These are phyloP conservation scores for Theobroma grandiflorum DNA, from an alignment of 441 rosid genomes.

Conservation along the genomic window DNA sequence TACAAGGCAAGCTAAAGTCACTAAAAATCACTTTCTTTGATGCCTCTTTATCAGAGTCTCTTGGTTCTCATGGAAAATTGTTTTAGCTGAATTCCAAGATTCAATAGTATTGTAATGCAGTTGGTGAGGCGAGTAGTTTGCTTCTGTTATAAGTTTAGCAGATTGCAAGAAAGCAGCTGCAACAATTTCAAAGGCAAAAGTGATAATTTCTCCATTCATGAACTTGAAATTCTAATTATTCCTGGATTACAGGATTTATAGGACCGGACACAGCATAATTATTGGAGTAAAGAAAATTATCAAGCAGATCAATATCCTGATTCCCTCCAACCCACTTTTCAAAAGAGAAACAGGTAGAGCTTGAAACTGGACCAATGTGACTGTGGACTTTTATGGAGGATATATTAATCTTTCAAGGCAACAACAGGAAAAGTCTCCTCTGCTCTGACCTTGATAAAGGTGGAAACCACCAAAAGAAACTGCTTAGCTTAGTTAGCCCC, in stretches of 20 bases:
- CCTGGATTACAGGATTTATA: neutral
- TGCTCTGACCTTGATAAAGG: neutral
- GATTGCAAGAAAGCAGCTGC: constrained; percentile 10
- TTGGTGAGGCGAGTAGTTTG: constrained; percentile 8
- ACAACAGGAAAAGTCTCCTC: neutral
- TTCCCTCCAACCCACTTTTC: constrained; percentile 19
- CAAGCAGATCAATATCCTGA: constrained; percentile 10
- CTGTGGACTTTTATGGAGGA: neutral
- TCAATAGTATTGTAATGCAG: constrained; percentile 16
- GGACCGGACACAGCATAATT: neutral
- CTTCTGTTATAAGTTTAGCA: constrained; percentile 25
- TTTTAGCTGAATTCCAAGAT: constrained; percentile 14
- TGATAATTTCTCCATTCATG: constrained; percentile 5
- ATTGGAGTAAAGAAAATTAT: neutral
- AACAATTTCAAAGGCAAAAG: constrained; percentile 13
- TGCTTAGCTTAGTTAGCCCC: neutral
- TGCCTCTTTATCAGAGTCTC: constrained; percentile 2
- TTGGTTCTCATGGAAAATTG: constrained; percentile 12
- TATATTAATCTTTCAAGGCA: neutral
- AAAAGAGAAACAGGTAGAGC: constrained; percentile 6
- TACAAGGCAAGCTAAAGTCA: neutral
- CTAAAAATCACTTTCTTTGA: constrained; percentile 22
- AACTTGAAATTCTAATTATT: constrained; percentile 9
- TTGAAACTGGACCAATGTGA: neutral
- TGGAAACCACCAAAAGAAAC: neutral